Evolutionary conservation across 441 rosid species (phyloP), one percentile per base, ranked within the genome.

Genomic region (Monsonia emarginata): DNA sequence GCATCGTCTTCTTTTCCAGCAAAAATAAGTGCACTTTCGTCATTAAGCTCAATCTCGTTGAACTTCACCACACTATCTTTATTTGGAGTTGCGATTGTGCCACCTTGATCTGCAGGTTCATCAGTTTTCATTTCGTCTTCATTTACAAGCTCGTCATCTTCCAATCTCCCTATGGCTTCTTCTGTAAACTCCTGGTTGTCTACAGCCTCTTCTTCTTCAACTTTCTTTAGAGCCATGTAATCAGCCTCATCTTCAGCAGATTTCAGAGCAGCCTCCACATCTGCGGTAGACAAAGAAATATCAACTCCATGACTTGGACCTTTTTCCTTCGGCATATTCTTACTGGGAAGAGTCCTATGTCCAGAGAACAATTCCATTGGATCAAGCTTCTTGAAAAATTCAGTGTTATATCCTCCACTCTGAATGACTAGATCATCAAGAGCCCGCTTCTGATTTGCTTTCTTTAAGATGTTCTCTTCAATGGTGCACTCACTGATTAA

Each of bases 211-310:
- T 95, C 99, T 86, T 85, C 87, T 79, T 92, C 99, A 32, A 88
- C 99, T 84, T 80, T 92, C 82, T 95, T 95, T 73, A 95, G 75
- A 72, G 99, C 99, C 98, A 95, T 92, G 81, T 91, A 95, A 82
- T 95, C 99, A 77, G 98, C 99, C 78, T 95, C 99, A 85, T 95
- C 99, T 86, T 95, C 99, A 1, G 91, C 99, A 75, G 82, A 75
- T 78, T 95, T 90, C 66, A 95, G 78, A 74, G 98, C 99, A 85
- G 98, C 99, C 79, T 95, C 99, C 74, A 95, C 93, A 75, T 95
- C 99, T 52, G 90, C 96, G 79, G 83, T 85, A 58, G 99, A 95
- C 64, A 88, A 64, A 72, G 95, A 79, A 69, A 76, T 79, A 64
- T 85, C 91, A 14, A 63, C 72, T 70, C 82, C 91, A 78, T 76